Evolutionary conservation across 257 asterid genomes (phyloP).

Genomic region (Solanum clarkiae): DNA sequence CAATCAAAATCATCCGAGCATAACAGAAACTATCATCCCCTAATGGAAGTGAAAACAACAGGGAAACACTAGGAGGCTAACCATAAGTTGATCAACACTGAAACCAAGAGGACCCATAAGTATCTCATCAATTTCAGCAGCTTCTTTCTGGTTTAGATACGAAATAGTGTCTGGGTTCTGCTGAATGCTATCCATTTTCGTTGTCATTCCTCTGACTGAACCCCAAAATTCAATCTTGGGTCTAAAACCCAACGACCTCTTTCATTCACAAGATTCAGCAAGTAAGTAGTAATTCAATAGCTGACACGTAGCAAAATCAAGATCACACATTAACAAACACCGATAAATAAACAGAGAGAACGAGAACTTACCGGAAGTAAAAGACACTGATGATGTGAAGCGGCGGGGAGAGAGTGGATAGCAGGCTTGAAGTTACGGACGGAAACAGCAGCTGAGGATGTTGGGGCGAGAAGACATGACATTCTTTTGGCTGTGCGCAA

Average conservation of each 20-base stretch:
- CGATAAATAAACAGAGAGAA: not conserved
- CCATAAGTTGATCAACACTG: slow-evolving; percentile 97
- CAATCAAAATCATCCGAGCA: slow-evolving; percentile 4
- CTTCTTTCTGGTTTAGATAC: slow-evolving; percentile 67
- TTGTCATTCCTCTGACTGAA: slow-evolving; percentile 40
- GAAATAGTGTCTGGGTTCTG: slow-evolving; percentile 45
- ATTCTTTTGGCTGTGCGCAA: slow-evolving; percentile 36
- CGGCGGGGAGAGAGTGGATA: not conserved
- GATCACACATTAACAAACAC: not conserved
- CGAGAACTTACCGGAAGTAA: slow-evolving; percentile 7
- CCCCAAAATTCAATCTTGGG: slow-evolving; percentile 11
- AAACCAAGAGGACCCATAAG: slow-evolving; percentile 96
- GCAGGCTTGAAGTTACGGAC: not conserved
- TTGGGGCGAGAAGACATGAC: slow-evolving; percentile 41
- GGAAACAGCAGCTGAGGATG: not conserved
- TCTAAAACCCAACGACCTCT: slow-evolving; percentile 23
- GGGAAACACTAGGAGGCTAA: not conserved
- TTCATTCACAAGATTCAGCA: not conserved
- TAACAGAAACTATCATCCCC: not conserved
- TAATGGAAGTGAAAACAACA: not conserved
- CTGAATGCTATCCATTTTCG: slow-evolving; percentile 23
- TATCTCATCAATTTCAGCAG: slow-evolving; percentile 77
- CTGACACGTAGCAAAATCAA: not conserved
- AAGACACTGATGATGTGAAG: not conserved
- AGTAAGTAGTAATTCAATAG: slow-evolving; percentile 10